Conservation (phyloP, 345 rosid genomes). For the Pistacia vera region DNA sequence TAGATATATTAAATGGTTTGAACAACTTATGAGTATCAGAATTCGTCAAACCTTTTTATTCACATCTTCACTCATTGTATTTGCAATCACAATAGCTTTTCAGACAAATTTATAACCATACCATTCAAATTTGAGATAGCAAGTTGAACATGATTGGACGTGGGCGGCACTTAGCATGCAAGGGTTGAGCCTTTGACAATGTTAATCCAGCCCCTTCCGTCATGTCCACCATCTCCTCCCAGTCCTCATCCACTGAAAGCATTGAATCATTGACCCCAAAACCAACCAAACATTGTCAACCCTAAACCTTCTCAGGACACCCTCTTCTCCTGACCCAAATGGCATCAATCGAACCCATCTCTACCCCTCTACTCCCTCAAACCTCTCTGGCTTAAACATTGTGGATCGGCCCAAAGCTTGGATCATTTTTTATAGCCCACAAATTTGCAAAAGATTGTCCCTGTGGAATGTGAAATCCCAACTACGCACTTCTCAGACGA, state of each 20-base stretch:
- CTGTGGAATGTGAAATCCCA: slow-evolving; percentile 37
- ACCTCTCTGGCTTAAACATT: slow-evolving; percentile 55
- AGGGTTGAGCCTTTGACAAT: slow-evolving; percentile 31
- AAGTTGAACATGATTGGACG: slow-evolving; percentile 24
- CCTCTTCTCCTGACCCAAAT: slow-evolving; percentile 63
- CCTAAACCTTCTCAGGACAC: slow-evolving; percentile 59
- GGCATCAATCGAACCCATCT: slow-evolving; percentile 50
- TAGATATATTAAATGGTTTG: too few relatives aligned
- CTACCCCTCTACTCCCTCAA: slow-evolving; percentile 29
- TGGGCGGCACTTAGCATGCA: slow-evolving; percentile 32
- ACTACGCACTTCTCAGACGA: slow-evolving; percentile 39
- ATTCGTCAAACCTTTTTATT: too few relatives aligned
- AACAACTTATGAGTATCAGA: too few relatives aligned
- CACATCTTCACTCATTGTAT: too few relatives aligned
- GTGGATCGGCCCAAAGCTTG: slow-evolving; percentile 36
- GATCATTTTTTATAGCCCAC: slow-evolving; percentile 43
- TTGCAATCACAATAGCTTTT: too few relatives aligned
- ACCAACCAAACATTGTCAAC: slow-evolving; percentile 43
- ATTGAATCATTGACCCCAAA: slow-evolving; percentile 50
- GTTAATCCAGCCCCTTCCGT: slow-evolving; percentile 31
- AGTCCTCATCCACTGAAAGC: slow-evolving; percentile 49
- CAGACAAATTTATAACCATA: too few relatives aligned
- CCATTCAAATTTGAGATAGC: slow-evolving; percentile 24
- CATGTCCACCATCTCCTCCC: slow-evolving; percentile 38
- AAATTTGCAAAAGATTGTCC: slow-evolving; percentile 41